Percentiles rank a stretch among this genome's conserved stretches.
Evolutionary conservation across 2,329 filamentous ascomycete genomes (phyloP).

Genomic region (Arthrobotrys entomopaga): DNA sequence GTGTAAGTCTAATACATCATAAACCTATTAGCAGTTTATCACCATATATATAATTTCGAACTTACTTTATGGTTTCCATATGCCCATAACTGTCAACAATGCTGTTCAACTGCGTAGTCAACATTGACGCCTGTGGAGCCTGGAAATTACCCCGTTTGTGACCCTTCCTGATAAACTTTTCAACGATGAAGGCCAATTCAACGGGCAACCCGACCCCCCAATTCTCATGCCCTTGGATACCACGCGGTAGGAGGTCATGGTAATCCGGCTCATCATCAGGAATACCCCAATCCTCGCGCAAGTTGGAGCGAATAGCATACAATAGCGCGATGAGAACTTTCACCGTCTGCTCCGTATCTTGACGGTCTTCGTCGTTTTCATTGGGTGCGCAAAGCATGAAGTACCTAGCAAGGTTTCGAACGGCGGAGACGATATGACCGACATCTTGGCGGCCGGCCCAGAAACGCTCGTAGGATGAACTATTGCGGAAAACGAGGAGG

Average conservation of each 20-base stretch:
- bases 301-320: constrained; percentile 72
- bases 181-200: constrained; percentile 70
- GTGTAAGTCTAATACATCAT: constrained; percentile 64
- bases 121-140: constrained; percentile 69
- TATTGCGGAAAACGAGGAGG: constrained; percentile 74
- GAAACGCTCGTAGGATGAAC: constrained; percentile 73
- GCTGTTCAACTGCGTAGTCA: constrained; percentile 70
- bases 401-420: constrained; percentile 70
- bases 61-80: constrained; percentile 71
- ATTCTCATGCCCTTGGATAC: constrained; percentile 67
- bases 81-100: constrained; percentile 70
- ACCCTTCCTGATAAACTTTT: constrained; percentile 69
- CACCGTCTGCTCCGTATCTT: constrained; percentile 63
- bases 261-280: constrained; percentile 64
- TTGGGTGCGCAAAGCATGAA: constrained; percentile 63
- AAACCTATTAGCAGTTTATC: not conserved
- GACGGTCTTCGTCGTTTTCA: constrained; percentile 64
- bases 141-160: constrained; percentile 68
- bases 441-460: constrained; percentile 71
- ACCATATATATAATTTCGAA: not conserved
- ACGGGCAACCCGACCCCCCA: constrained; percentile 70
- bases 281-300: constrained; percentile 71
- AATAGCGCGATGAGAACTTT: constrained; percentile 70
- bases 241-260: constrained; percentile 65
- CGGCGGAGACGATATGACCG: constrained; percentile 67